Evolutionary conservation across 2,329 filamentous ascomycete genomes (phyloP).

Genomic region (Penicillium rolfsii): DNA sequence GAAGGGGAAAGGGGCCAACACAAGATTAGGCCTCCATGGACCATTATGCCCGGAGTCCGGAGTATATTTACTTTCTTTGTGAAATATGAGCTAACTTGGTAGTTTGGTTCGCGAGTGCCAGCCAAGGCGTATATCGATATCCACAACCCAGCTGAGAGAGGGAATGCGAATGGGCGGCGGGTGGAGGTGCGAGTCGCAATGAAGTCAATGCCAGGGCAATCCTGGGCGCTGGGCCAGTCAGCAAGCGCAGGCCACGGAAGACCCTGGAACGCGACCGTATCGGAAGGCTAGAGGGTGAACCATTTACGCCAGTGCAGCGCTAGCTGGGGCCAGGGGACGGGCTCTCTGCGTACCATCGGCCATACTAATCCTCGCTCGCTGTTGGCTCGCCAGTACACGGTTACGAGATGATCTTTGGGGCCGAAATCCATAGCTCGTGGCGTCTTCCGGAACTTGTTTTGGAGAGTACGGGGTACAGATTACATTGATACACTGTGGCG

Average conservation of each 20-base stretch:
- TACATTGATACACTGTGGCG: neutral
- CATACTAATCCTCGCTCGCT: no score
- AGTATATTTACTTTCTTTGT: neutral
- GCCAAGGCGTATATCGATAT: constrained; percentile 19
- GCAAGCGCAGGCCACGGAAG: constrained; percentile 25
- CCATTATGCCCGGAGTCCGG: neutral
- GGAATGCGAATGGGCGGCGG: constrained; percentile 22
- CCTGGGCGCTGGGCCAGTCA: constrained; percentile 35
- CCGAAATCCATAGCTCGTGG: neutral
- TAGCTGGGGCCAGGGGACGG: constrained; percentile 21
- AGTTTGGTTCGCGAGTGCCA: constrained; percentile 1
- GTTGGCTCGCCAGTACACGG: neutral
- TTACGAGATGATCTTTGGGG: constrained; percentile 4
- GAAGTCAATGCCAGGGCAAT: constrained; percentile 33
- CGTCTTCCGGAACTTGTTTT: neutral
- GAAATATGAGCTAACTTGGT: neutral
- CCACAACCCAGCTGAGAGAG: constrained; percentile 18
- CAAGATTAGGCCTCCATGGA: neutral
- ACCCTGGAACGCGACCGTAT: constrained; percentile 37
- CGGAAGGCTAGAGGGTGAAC: constrained; percentile 22
- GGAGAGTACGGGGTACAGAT: neutral
- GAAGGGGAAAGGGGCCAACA: constrained; percentile 6
- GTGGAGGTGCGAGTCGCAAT: constrained; percentile 16
- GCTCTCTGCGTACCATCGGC: constrained; percentile 4
- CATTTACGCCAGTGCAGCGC: constrained; percentile 22